phyloP scores from a whole-genome alignment of 441 rosid genomes.

The Syzygium malaccense region DNA sequence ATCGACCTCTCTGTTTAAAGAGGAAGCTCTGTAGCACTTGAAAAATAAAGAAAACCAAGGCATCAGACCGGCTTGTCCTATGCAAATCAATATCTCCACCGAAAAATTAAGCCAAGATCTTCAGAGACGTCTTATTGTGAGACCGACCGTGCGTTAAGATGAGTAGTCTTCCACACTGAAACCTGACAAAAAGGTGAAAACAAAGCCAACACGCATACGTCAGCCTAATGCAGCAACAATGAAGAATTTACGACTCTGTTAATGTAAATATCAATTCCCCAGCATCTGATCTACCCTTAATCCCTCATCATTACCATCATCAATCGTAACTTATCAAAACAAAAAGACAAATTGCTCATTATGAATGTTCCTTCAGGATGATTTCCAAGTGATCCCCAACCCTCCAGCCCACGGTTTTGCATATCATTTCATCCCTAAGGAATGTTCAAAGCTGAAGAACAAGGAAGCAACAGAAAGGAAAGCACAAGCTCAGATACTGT shows the following conservation, averaged over 20 bases:
- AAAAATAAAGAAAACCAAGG: conserved; percentile 22
- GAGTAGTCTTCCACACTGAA: background rate
- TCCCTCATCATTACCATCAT: background rate
- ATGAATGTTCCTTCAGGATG: background rate
- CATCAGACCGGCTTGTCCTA: conserved; percentile 18
- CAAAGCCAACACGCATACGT: background rate
- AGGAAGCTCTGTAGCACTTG: conserved; percentile 18
- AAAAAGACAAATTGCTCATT: background rate
- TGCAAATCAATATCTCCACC: background rate
- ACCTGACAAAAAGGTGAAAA: background rate
- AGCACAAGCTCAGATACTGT: background rate
- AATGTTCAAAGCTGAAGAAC: background rate
- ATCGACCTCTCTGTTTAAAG: conserved; percentile 19
- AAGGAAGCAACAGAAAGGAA: background rate
- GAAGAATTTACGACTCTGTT: background rate
- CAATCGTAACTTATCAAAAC: background rate
- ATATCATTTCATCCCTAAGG: background rate
- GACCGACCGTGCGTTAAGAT: background rate
- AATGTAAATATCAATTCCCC: background rate
- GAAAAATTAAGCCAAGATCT: background rate
- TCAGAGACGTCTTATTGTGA: background rate
- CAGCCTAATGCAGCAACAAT: background rate
- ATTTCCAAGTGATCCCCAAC: background rate
- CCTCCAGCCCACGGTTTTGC: background rate
- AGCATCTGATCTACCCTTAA: background rate